Evolutionary conservation across 1,284 basidiomycete genomes (phyloP).

Genomic region (Chiua sp.): DNA sequence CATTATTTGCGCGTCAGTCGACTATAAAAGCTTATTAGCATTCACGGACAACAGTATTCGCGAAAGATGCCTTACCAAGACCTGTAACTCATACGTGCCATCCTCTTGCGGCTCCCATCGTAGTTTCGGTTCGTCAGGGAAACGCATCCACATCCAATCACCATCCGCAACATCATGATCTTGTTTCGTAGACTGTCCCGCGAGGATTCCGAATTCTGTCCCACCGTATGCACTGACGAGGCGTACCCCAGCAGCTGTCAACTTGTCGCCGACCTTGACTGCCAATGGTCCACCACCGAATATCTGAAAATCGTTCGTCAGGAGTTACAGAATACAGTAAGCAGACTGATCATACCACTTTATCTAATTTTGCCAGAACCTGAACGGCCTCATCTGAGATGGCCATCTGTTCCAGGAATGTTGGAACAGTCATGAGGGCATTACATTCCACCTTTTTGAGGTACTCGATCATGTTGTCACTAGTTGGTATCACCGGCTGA

Average conservation of each 20-base stretch:
- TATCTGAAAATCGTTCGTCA: conserved; percentile 8
- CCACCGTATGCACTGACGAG: conserved; percentile 27
- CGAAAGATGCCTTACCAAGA: conserved; percentile 29
- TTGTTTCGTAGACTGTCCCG: background rate
- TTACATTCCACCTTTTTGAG: conserved; percentile 6
- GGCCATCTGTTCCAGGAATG: conserved; percentile 28
- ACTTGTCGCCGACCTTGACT: conserved; percentile 23
- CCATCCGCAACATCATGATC: conserved; percentile 24
- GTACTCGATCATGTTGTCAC: conserved; percentile 18
- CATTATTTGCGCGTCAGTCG: conserved; percentile 11
- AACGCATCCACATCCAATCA: conserved; percentile 39
- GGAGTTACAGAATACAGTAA: too few species aligned
- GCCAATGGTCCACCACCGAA: conserved; percentile 34
- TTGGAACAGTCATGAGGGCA: conserved; percentile 25
- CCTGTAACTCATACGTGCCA: conserved; percentile 37
- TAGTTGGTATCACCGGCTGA: conserved; percentile 24
- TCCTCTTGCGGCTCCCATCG: conserved; percentile 38
- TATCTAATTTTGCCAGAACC: conserved; percentile 15
- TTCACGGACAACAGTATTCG: background rate
- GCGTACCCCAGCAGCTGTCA: conserved; percentile 26
- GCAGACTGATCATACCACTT: conserved; percentile 19
- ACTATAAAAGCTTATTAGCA: conserved; percentile 9
- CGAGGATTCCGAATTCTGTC: conserved; percentile 32
- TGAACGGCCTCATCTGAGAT: conserved; percentile 7
- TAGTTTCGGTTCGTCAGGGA: conserved; percentile 20